Base-by-base conservation (phyloP, 2,329 filamentous ascomycete genomes). In the Geoglossum cookeanum region DNA sequence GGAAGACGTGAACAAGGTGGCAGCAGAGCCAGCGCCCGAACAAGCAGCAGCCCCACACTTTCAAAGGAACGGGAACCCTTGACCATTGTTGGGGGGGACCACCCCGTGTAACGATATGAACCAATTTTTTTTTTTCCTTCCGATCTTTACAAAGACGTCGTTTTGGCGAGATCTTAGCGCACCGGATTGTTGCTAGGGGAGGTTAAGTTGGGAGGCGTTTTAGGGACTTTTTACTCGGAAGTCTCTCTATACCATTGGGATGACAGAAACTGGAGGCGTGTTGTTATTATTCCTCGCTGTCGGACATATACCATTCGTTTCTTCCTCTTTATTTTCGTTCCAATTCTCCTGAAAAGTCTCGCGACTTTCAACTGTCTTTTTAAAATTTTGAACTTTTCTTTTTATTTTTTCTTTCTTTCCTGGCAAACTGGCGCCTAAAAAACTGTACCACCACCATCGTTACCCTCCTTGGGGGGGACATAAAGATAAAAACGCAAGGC, bases 121-220 rank as follows among this genome's bases (percentile, higher is more conserved):
- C n/a, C 39, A 4, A 13, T 42, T 42, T 42, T n/a, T 42, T n/a
- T 42, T n/a, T 15, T 42, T 42, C 13, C 9, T 15, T 15, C 39
- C n/a, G 9, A 42, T 22, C 15, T 45, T 22, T 7, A 4, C 5
- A 17, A 17, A 45, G 22, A 45, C 42, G 42, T 22, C 42, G n/a
- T 45, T 45, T 22, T 13, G 5, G 17, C 5, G 4, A 22, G 5
- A 13, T 5, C 42, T 17, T 45, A 22, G 42, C 42, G 9, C 42
- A 45, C 42, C 22, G 42, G 42, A 45, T 45, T 45, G 42, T 22
- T 45, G 42, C 42, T 45, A 22, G 22, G 42, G 15, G 17, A 37
- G 22, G 66, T 80, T 58, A 64, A 45, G 6, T 42, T 11, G 39
- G 6, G n/a, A 42, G 39, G 39, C 39, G 39, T 55, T 60, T 33